A percentile compares a stretch with the other conserved stretches of the same genome.
Conservation (phyloP, 108 stramenopile genomes). For the Nitzschia sp. region DNA sequence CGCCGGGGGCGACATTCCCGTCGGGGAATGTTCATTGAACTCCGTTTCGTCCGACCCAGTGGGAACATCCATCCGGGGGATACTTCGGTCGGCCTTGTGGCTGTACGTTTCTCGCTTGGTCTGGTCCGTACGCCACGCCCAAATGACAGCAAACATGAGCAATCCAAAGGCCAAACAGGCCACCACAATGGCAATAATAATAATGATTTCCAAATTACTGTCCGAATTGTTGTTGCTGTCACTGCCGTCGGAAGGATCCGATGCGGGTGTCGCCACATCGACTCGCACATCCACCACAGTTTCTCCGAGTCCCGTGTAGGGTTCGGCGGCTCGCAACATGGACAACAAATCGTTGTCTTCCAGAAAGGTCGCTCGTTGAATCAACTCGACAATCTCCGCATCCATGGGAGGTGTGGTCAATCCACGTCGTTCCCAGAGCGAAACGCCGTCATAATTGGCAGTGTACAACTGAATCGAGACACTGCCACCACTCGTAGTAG, state of each 20-base stretch:
- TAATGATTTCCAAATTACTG: slow-evolving; percentile 48
- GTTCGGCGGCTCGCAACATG: slow-evolving; percentile 11
- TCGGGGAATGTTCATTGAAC: background rate
- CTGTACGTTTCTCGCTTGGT: slow-evolving; percentile 32
- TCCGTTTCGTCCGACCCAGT: slow-evolving; percentile 5
- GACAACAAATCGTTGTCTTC: slow-evolving; percentile 25
- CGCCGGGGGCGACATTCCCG: slow-evolving; percentile 1
- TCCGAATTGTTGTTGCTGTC: slow-evolving; percentile 6
- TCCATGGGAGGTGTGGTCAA: slow-evolving; percentile 21
- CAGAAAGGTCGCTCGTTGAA: slow-evolving; percentile 35
- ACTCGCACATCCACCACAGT: slow-evolving; percentile 36
- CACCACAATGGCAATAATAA: slow-evolving; percentile 61
- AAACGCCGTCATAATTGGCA: slow-evolving; percentile 19
- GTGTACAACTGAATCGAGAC: background rate
- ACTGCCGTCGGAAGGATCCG: background rate
- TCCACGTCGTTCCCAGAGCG: slow-evolving; percentile 30
- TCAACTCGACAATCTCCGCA: slow-evolving; percentile 28
- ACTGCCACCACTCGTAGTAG: too few relatives aligned
- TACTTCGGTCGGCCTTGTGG: slow-evolving; percentile 2
- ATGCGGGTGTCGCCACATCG: slow-evolving; percentile 4
- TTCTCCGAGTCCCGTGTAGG: slow-evolving; percentile 18
- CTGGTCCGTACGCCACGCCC: slow-evolving; percentile 57
- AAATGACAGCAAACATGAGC: slow-evolving; percentile 46
- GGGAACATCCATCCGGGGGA: background rate
- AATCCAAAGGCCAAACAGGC: slow-evolving; percentile 54